Base-by-base conservation (phyloP, 441 rosid genomes). In the Erysimum pusillum region DNA sequence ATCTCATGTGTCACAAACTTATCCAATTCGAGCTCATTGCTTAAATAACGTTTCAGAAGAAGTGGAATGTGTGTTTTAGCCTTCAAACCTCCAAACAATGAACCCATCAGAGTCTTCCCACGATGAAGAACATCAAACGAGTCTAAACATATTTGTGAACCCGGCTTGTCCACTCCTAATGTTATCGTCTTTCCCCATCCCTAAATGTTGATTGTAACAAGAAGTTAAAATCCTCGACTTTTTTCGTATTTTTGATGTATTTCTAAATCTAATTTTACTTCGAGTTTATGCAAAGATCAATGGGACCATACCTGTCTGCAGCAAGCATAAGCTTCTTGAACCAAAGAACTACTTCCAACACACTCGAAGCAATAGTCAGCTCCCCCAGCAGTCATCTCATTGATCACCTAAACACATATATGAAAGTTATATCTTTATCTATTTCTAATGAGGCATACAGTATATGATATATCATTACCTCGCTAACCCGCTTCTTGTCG, bases 341-440 rank as follows among this genome's bases (percentile, higher is more conserved):
- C 92, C 75, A 91, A 61, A 54, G 87, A 82, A 67, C 89, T 70
- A 68, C 71, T 18, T 53, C 97, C 98, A 69, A 89, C 96, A 74
- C 97, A 89, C 71, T 91, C 98, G 44, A 94, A 94, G 86, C 98
- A 90, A 67, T 91, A 89, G 78, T 94, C 98, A 51, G 98, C 96
- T 39, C 97, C 94, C 8, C 92, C 97, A 63, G 56, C 84, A 8
- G 97, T 91, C 89, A 94, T 90, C 76, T 90, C 95, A 10, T 44
- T 77, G 80, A 91, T 82, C 73, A 85, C 85, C 97, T 93, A 78
- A 62, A 68, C 56, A 36, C 44, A 52, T 4, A 32, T 12, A 34
- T 5, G n/a, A 10, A 39, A 12, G 4, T 18, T 34, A 38, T 44
- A 18, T 18, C 13, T 9, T 4, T 72, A 41, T 57, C 39, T 5